These are phyloP conservation scores for Pleodorina starrii DNA, from an alignment of 139 green algal genomes.

Conservation along the genomic window DNA sequence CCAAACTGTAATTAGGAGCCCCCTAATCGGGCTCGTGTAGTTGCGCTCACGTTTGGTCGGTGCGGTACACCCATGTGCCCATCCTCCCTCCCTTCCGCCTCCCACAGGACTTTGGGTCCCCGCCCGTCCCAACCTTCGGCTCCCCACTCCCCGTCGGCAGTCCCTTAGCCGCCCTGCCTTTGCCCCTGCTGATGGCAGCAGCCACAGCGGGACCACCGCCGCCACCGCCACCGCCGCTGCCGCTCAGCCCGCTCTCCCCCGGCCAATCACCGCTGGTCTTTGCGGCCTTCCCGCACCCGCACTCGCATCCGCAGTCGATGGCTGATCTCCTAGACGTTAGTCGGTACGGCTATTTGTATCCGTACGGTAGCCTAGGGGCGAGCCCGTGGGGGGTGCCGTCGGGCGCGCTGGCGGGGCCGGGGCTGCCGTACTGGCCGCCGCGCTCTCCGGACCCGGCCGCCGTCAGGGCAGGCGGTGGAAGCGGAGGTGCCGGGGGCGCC, in stretches of 20 bases:
- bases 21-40: no score
- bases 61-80: no score
- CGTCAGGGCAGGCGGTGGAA: no score
- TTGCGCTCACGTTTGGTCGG: no score
- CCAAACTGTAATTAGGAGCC: no score
- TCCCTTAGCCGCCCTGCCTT: not conserved
- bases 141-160: not conserved
- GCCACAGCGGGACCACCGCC: not conserved
- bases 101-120: not conserved
- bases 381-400: not conserved
- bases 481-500: not conserved
- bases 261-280: not conserved
- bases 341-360: not conserved
- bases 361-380: not conserved
- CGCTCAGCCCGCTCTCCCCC: not conserved
- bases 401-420: not conserved
- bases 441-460: not conserved
- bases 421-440: not conserved
- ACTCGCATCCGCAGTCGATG: no score
- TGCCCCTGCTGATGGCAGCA: not conserved
- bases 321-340: not conserved
- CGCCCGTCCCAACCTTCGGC: not conserved
- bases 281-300: not conserved
- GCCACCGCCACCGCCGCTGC: not conserved
- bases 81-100: no score